Base-by-base conservation (phyloP, 1,284 basidiomycete species). In the Pseudozyma sp. region DNA sequence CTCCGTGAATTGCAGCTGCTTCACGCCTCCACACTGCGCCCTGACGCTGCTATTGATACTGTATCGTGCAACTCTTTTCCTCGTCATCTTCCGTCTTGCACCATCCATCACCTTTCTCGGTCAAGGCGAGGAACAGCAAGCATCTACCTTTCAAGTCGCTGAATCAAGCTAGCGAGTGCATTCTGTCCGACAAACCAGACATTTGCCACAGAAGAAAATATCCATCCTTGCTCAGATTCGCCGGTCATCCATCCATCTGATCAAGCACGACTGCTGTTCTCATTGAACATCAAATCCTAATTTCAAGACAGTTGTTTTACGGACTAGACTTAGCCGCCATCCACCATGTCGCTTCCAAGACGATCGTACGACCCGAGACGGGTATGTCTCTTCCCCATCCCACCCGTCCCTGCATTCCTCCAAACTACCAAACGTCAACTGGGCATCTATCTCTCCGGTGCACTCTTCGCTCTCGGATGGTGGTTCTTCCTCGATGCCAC, bases 401-500 rank as follows among this genome's bases (percentile, higher is more conserved):
- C 86, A 14, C 72, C 79, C 36, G 58, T 86, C 9, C 83, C 86
- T 12, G 69, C 84, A 38, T 73, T 81, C 45, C 75, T 85, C n/a
- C 70, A 71, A 52, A 76, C 84, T 50, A 89, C 92, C 86, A 90
- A 90, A 75, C 89, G 94, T 45, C 90, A 93, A 16, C 87, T 94
- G 18, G 95, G 95, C 36, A 93, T 98, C 35, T 98, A 98, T 85
- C 86, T 93, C 59, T 91, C 94, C 1, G 96, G 96, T 43, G 94
- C 91, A 44, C 88, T 98, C 72, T 97, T 98, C 85, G 92, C 94
- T 2, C 87, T 96, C 36, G 94, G 93, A 25, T 94, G 92, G 87
- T 98, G 95, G 93, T 89, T 93, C n/a, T 94, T 98, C 86, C 88
- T 98, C 67, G 96, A 98, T 81, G 96, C 96, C 18, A 91, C 92